Evolutionary conservation across 1,284 basidiomycete genomes (phyloP).

Genomic region (Trichosporon sp.): DNA sequence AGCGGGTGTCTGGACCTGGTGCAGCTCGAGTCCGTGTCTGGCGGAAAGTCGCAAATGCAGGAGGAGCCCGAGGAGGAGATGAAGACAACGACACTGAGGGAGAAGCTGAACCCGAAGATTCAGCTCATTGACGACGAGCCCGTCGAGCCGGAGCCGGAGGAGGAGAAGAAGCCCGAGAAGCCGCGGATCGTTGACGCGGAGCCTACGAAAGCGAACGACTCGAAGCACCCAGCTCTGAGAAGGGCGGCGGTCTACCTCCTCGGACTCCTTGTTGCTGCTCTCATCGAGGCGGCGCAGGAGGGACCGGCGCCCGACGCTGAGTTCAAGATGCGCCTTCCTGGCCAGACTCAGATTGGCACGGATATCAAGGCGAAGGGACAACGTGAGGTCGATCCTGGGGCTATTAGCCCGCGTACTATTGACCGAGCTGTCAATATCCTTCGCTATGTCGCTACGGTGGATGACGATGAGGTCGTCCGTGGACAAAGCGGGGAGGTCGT

Average conservation of each 20-base stretch:
- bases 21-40: conserved; percentile 60
- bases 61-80: background rate
- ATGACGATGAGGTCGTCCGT: conserved; percentile 65
- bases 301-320: background rate
- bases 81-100: background rate
- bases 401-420: conserved; percentile 34
- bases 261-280: conserved; percentile 57
- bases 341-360: background rate
- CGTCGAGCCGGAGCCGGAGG: conserved; percentile 15
- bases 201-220: conserved; percentile 52
- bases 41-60: background rate
- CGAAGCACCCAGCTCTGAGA: conserved; percentile 70
- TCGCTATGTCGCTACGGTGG: conserved; percentile 64
- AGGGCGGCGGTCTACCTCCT: conserved; percentile 77
- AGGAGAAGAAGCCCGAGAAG: conserved; percentile 12
- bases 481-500: conserved; percentile 72
- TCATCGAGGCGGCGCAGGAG: conserved; percentile 16
- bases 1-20: conserved; percentile 69
- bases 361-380: conserved; percentile 28
- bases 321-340: conserved; percentile 20
- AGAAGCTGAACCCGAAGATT: conserved; percentile 8
- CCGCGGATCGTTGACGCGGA: conserved; percentile 52
- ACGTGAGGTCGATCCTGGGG: conserved; percentile 6
- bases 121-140: conserved; percentile 20
- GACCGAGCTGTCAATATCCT: conserved; percentile 60